These are phyloP conservation scores for Murraya paniculata DNA, from an alignment of 345 rosid genomes.

Conservation along the genomic window DNA sequence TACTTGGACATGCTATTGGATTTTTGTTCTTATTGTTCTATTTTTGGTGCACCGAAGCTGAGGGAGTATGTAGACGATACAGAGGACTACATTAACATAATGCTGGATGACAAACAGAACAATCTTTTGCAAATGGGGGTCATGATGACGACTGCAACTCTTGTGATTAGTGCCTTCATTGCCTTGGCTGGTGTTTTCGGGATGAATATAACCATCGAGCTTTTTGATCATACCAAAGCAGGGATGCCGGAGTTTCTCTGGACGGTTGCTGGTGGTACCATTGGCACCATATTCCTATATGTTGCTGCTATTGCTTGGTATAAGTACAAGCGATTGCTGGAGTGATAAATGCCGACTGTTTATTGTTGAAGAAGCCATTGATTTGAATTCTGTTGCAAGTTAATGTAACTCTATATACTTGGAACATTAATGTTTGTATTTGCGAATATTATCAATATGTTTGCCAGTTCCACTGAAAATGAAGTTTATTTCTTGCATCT, in stretches of 20 bases:
- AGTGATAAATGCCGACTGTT: constrained; percentile 18
- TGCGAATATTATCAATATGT: background rate
- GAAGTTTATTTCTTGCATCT: background rate
- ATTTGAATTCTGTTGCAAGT: background rate
- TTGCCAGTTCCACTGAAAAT: background rate
- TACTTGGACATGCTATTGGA: background rate
- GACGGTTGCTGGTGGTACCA: constrained; percentile 69
- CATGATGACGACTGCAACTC: constrained; percentile 86
- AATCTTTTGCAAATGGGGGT: constrained; percentile 96
- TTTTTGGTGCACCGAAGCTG: constrained; percentile 42
- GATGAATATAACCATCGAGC: constrained; percentile 62
- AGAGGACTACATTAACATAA: constrained; percentile 92
- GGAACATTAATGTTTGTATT: background rate
- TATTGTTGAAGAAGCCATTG: background rate
- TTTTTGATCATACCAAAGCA: constrained; percentile 28
- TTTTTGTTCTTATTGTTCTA: constrained; percentile 11
- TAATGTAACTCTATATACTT: background rate
- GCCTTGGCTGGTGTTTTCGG: constrained; percentile 74
- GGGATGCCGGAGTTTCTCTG: constrained; percentile 55
- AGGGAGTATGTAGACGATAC: constrained; percentile 96
- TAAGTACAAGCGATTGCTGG: constrained; percentile 73
- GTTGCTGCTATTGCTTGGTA: constrained; percentile 82
- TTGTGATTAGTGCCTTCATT: constrained; percentile 63
- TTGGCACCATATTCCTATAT: constrained; percentile 61
- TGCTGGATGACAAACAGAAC: constrained; percentile 96